These are phyloP conservation scores for Fragilariopsis cylindrus DNA, from an alignment of 108 stramenopile species.

Conservation along the genomic window DNA sequence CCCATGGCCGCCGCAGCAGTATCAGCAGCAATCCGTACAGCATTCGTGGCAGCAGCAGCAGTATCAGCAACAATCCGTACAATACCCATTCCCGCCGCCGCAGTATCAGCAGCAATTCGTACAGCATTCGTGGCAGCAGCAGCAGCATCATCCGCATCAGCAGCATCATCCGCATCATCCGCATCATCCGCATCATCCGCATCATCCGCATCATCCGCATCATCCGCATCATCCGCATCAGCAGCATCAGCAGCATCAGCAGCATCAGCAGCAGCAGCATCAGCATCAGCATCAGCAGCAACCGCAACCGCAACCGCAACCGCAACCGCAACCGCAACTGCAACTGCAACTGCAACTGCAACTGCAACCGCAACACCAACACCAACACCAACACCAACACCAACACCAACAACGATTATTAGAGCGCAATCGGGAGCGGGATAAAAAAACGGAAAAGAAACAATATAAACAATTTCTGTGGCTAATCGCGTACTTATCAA, in stretches of 20 bases:
- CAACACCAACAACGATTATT: too few relatives aligned
- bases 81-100: neutral
- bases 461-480: conserved; percentile 50
- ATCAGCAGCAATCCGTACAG: neutral
- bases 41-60: neutral
- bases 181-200: neutral
- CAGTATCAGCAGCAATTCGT: too few relatives aligned
- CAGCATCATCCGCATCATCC: neutral
- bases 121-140: neutral
- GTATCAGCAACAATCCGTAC: neutral
- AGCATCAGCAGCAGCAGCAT: neutral
- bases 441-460: conserved; percentile 69
- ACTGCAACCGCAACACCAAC: too few relatives aligned
- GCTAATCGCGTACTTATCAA: conserved; percentile 85
- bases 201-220: neutral
- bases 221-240: neutral
- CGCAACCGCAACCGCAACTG: conserved; percentile 19
- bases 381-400: neutral
- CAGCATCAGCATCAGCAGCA: conserved; percentile 8
- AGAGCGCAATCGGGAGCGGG: conserved; percentile 3
- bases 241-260: conserved; percentile 12
- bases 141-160: too few relatives aligned
- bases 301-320: conserved; percentile 23
- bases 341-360: conserved; percentile 7
- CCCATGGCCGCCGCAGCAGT: conserved; percentile 7